A percentile compares a stretch with the other conserved stretches of the same genome.
These are phyloP conservation scores for Corylus avellana DNA, from an alignment of 306 rosid species.

Conservation along the genomic window DNA sequence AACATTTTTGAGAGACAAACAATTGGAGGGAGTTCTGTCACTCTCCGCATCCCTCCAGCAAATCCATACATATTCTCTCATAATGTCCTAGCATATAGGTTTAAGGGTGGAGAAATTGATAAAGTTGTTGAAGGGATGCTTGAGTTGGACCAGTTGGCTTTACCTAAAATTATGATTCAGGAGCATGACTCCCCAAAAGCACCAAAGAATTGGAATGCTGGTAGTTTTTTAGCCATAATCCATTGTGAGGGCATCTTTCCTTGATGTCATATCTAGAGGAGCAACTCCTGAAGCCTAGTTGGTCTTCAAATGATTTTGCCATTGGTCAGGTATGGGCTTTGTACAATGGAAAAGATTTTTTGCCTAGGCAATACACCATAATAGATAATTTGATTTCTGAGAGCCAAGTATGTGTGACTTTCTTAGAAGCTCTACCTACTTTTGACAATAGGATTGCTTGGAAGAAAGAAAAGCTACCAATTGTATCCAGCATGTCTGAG, in stretches of 20 bases:
- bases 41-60: slow-evolving; percentile 1
- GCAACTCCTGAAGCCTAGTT: not conserved
- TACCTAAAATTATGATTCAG: too few species aligned
- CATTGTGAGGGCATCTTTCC: not conserved
- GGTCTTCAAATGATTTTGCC: slow-evolving; percentile 18
- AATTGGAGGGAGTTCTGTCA: slow-evolving; percentile 15
- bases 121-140: too few species aligned
- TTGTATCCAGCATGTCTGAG: slow-evolving; percentile 12
- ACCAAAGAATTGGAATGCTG: too few species aligned
- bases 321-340: not conserved
- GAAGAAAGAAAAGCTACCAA: slow-evolving; percentile 19
- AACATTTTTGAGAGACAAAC: slow-evolving; percentile 17
- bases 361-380: too few species aligned
- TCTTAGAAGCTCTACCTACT: slow-evolving; percentile 5
- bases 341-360: too few species aligned
- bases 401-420: slow-evolving; percentile 16
- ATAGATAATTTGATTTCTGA: slow-evolving; percentile 6
- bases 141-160: too few species aligned
- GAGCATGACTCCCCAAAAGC: too few species aligned
- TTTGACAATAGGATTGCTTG: not conserved
- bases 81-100: too few species aligned
- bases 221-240: not conserved
- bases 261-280: too few species aligned
- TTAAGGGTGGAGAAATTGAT: too few species aligned
- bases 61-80: not conserved